Percentiles rank a stretch among this genome's conserved stretches.
phyloP scores from a whole-genome alignment of 2,329 filamentous ascomycete genomes.

The Erysiphe neolycopersici region DNA sequence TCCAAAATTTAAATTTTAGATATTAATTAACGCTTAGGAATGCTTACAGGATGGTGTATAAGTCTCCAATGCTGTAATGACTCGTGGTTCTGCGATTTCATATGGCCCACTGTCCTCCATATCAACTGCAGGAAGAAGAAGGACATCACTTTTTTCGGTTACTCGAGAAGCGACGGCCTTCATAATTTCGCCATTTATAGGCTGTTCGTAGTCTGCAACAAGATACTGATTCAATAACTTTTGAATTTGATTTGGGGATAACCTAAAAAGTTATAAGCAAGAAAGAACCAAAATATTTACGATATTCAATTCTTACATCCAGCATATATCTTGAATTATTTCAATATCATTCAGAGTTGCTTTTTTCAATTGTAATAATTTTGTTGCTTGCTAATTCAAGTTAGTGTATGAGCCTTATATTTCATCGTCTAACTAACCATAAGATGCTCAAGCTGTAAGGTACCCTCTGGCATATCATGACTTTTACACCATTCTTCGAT shows the following conservation, averaged over 20 bases:
- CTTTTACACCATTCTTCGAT: slow-evolving; percentile 99
- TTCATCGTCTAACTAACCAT: slow-evolving; percentile 37
- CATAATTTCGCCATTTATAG: slow-evolving; percentile 99
- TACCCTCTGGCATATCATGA: slow-evolving; percentile 97
- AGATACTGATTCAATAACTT: slow-evolving; percentile 97
- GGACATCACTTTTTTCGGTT: slow-evolving; percentile 92
- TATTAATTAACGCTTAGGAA: neutral
- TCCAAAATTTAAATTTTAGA: neutral
- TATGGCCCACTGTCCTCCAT: slow-evolving; percentile 98
- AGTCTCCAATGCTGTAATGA: slow-evolving; percentile 88
- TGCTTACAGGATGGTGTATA: slow-evolving; percentile 89
- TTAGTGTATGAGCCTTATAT: neutral
- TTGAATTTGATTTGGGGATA: slow-evolving; percentile 96
- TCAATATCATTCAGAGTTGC: slow-evolving; percentile 97
- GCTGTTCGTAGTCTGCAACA: slow-evolving; percentile 95
- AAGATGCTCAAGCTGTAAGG: slow-evolving; percentile 84
- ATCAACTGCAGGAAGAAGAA: slow-evolving; percentile 80
- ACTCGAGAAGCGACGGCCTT: slow-evolving; percentile 93
- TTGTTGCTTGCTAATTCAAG: slow-evolving; percentile 61
- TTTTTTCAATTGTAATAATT: slow-evolving; percentile 95
- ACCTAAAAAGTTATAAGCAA: slow-evolving; percentile 22
- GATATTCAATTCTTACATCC: slow-evolving; percentile 50
- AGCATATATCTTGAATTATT: slow-evolving; percentile 99
- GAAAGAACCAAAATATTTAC: neutral
- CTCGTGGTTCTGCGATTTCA: slow-evolving; percentile 88